Evolutionary conservation across 495 filamentous ascomycete genomes (phyloP), one percentile per base, ranked within the genome.

Genomic region (Ramalina intermedia): DNA sequence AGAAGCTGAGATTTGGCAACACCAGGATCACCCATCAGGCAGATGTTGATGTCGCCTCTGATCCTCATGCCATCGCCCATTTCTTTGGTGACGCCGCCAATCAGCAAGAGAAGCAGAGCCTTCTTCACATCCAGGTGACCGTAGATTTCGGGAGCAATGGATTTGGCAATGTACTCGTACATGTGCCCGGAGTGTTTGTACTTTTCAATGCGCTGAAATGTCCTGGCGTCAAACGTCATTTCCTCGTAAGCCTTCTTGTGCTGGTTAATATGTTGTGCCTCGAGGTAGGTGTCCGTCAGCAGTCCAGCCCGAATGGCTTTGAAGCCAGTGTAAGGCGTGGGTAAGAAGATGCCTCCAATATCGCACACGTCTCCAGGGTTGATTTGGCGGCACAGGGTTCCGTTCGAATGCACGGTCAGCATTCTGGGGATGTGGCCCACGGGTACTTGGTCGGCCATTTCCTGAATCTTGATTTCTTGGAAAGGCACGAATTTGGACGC

Each of bases 61-160:
- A 98, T 98, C 50, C 81, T 75, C 93, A 98, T 96, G 39, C 91
- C 91, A 55, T 98, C 91, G 42, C 90, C 88, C 78, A 98, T 93
- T 55, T 87, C 80, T 67, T 98, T 98, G 13, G 83, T 95, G 9
- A 95, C 93, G 66, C 91, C 91, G 37, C 91, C 91, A 46, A 98
- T 94, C 39, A 98, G 75, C 16, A 96, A 82, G 11, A 98, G 74
- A 4, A 98, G 78, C 16, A 98, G 76, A 5, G 90, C 93, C 64
- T 98, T 98, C 72, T 98, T 98, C 46, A 98, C 91, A 63, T 98
- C 91, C 7, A 88, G 71, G 58, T 98, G 91, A 45, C 91, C 91
- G 62, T 79, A 98, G 46, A 98, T 98, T 64, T 98, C 91, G 13
- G 91, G 91, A 5, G 91, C 91, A 58, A 98, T 98, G 0, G 93